Evolutionary conservation across 2,329 filamentous ascomycete species (phyloP), one percentile per base, ranked within the genome.

Genomic region (Colletotrichum sp.): DNA sequence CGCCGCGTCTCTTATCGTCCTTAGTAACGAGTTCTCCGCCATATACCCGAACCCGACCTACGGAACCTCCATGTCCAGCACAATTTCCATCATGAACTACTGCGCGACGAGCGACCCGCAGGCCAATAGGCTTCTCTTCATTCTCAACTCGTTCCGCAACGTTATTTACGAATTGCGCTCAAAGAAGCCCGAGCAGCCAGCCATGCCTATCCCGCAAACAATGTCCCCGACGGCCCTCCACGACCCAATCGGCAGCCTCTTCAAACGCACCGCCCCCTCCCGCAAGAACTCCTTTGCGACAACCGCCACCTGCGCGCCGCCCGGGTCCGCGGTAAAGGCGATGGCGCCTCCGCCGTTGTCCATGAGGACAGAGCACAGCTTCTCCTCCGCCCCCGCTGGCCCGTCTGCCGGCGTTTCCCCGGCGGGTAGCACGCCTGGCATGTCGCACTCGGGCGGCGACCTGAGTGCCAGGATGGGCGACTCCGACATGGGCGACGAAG

Each of bases 21-120:
- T 91, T 60, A 90, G 89, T 78, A 92, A 92, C 79, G 89, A 91
- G 74, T 91, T 91, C 78, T 87, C 87, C 5, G 84, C 82, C 2
- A 82, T 92, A 22, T 90, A 88, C 78, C 80, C 84, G 34, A 88
- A 88, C 25, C 81, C 85, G 0, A 82, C 82, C 8, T 88, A 88
- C 36, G 81, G 79, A 1, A 79, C 78, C n/a, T 85, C 84, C 2
- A 85, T 89, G 57, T 76, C 78, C 0, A 85, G 86, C 39, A 86
- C 88, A 9, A 85, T 90, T n/a, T 78, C 81, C 3, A 87, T 91
- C 59, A 85, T 91, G 80, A 80, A 82, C 5, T 88, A 88, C 78
- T 90, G 88, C 78, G 85, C 88, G 9, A 79, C 84, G 32, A 83
- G 81, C 3, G 90, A 91, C 75, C 84, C 85, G 2, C 88, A 91